These are phyloP conservation scores for Aspergillus pseudoterreus DNA, from an alignment of 2,329 filamentous ascomycete genomes.

Conservation along the genomic window DNA sequence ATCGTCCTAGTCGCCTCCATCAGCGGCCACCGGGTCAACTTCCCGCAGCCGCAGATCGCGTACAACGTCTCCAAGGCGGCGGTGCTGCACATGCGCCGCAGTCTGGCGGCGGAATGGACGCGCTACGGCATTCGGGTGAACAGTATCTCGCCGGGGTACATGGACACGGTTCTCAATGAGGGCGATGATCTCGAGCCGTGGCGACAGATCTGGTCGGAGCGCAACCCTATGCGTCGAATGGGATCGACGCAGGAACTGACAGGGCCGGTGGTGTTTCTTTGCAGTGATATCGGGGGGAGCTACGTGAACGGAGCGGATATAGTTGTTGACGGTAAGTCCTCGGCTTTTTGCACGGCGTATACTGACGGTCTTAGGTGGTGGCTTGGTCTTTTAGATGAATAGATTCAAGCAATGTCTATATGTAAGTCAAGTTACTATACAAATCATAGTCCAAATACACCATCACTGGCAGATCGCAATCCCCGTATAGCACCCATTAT, in stretches of 20 bases:
- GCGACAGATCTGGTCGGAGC: constrained; percentile 52
- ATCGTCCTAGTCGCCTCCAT: constrained; percentile 67
- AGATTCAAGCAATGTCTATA: neutral
- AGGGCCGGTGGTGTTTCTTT: constrained; percentile 59
- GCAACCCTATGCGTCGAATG: constrained; percentile 64
- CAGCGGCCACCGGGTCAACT: constrained; percentile 66
- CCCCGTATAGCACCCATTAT: constrained; percentile 19
- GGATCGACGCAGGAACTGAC: constrained; percentile 60
- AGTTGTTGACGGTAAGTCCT: constrained; percentile 54
- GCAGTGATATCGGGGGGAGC: constrained; percentile 55
- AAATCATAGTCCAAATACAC: neutral
- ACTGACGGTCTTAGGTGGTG: neutral
- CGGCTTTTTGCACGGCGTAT: neutral
- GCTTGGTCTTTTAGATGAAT: constrained; percentile 1
- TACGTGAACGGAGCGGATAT: constrained; percentile 69
- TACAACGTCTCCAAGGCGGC: constrained; percentile 72
- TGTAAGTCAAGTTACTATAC: neutral
- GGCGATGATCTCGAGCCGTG: constrained; percentile 55
- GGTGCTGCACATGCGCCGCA: constrained; percentile 59
- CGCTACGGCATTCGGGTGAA: constrained; percentile 68
- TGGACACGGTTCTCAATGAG: constrained; percentile 71
- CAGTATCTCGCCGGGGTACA: constrained; percentile 67
- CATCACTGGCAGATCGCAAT: constrained; percentile 2
- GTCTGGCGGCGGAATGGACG: constrained; percentile 70
- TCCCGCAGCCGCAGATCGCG: constrained; percentile 64